These are phyloP conservation scores for Ascochyta lentis DNA, from an alignment of 2,329 filamentous ascomycete genomes.

Conservation along the genomic window DNA sequence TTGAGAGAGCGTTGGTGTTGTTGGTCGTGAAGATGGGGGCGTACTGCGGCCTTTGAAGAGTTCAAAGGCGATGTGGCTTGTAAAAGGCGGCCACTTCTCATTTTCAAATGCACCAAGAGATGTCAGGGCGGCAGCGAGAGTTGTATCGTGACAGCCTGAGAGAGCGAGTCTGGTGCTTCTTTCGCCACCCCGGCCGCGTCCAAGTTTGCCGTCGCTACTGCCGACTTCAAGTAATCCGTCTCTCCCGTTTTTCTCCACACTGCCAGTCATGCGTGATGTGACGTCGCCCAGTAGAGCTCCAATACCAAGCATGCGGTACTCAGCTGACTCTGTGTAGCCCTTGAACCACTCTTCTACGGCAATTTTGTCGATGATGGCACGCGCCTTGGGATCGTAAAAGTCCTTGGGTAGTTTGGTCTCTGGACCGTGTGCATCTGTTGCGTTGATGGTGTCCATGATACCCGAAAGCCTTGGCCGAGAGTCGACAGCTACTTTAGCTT, in stretches of 20 bases:
- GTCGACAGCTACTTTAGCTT: conserved; percentile 76
- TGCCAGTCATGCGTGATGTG: conserved; percentile 59
- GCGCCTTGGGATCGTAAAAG: conserved; percentile 82
- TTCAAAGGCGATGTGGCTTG: conserved; percentile 89
- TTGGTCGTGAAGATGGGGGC: conserved; percentile 2
- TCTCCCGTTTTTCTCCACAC: conserved; percentile 42
- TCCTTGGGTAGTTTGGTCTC: conserved; percentile 79
- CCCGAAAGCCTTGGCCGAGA: conserved; percentile 83
- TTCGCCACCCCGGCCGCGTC: conserved; percentile 56
- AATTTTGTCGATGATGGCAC: conserved; percentile 73
- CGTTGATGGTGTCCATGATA: conserved; percentile 93
- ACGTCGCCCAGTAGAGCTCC: conserved; percentile 85
- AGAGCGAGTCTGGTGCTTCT: conserved; percentile 74
- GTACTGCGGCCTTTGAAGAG: conserved; percentile 69
- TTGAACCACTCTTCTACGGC: conserved; percentile 91
- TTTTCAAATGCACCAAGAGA: conserved; percentile 81
- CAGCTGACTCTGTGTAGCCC: conserved; percentile 81
- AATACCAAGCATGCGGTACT: conserved; percentile 90
- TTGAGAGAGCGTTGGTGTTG: conserved; percentile 9
- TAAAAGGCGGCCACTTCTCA: conserved; percentile 87
- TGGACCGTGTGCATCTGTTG: conserved; percentile 82
- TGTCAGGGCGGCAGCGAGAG: conserved; percentile 77
- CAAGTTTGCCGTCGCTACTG: conserved; percentile 39
- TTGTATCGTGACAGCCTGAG: conserved; percentile 92
- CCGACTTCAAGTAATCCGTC: conserved; percentile 52